These are phyloP conservation scores for Leishmania guyanensis DNA, from an alignment of 208 protist species.

Conservation along the genomic window DNA sequence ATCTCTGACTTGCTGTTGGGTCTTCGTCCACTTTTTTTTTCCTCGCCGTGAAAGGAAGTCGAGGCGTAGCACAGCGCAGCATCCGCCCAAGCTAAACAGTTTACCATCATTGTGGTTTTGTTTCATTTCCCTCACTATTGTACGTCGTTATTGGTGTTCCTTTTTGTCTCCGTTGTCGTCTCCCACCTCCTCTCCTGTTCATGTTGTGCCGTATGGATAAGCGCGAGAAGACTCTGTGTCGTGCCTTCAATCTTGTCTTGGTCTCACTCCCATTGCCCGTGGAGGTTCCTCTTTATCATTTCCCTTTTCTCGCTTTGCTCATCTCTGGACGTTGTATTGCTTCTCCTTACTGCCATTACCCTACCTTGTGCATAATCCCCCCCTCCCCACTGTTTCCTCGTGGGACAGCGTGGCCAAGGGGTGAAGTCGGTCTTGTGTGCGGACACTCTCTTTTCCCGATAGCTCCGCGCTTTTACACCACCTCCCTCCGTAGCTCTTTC, in stretches of 20 bases:
- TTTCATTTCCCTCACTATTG: slow-evolving; percentile 6
- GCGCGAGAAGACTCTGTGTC: neutral
- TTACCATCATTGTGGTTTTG: slow-evolving; percentile 5
- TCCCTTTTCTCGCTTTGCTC: neutral
- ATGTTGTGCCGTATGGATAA: neutral
- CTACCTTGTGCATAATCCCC: neutral
- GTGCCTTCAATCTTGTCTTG: neutral
- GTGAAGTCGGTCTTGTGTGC: neutral
- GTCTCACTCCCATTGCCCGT: neutral
- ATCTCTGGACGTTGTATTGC: neutral
- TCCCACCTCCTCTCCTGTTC: neutral
- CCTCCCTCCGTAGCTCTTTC: neutral
- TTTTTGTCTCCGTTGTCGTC: neutral
- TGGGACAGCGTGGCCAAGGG: neutral
- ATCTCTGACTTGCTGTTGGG: neutral
- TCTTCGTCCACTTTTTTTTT: neutral
- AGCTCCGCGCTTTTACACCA: neutral
- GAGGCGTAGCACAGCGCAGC: neutral
- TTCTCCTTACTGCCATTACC: neutral
- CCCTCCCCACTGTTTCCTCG: neutral
- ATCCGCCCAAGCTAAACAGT: neutral
- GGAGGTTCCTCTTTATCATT: neutral
- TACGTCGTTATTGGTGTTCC: neutral
- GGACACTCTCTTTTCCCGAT: neutral
- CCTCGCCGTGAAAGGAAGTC: neutral